Conservation (phyloP, 2,329 filamentous ascomycete species). For the Botrytis sinoallii region DNA sequence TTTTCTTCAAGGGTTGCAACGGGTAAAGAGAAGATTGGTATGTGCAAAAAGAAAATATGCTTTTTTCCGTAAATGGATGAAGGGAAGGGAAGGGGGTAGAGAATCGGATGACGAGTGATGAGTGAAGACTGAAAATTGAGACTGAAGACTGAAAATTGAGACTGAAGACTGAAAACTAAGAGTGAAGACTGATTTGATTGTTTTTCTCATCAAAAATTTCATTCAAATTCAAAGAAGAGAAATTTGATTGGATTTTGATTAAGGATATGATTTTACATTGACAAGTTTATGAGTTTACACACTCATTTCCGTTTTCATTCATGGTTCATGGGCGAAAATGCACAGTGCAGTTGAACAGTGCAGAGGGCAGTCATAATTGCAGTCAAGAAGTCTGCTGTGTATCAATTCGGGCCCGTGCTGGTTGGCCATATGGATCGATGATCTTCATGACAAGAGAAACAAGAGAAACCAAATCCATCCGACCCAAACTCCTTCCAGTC, state of each 20-base stretch:
- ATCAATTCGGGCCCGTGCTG: neutral
- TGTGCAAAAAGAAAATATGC: neutral
- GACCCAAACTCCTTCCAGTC: neutral
- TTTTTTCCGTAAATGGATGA: neutral
- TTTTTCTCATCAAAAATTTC: neutral
- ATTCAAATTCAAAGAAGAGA: neutral
- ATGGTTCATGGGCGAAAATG: neutral
- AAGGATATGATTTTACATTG: neutral
- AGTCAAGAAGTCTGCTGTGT: neutral
- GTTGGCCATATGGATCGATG: neutral
- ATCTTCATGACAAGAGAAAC: neutral
- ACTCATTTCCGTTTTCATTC: neutral
- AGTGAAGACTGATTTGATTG: neutral
- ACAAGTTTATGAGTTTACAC: neutral
- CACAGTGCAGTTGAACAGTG: neutral
- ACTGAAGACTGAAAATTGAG: neutral
- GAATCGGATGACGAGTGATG: neutral
- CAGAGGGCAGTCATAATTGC: neutral
- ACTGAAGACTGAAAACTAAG: neutral
- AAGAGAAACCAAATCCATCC: neutral
- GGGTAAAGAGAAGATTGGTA: neutral
- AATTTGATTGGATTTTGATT: neutral
- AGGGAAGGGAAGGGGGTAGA: neutral
- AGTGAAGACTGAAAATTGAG: neutral
- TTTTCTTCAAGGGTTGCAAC: neutral